phyloP scores from a whole-genome alignment of 305 asterid genomes.

The Ilex paraguariensis region DNA sequence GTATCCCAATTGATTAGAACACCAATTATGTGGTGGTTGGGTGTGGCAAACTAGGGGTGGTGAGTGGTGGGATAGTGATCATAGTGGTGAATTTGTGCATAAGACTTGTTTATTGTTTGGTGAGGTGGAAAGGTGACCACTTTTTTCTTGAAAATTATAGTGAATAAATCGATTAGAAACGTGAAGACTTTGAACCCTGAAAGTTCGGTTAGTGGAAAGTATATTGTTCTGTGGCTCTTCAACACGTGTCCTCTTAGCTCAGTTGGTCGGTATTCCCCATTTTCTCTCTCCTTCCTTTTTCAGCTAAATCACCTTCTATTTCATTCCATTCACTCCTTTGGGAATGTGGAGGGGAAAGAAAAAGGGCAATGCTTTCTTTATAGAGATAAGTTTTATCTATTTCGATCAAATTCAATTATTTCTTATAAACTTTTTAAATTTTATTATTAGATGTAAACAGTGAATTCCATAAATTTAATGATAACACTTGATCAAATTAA shows the following conservation, averaged over 20 bases:
- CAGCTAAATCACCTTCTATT: not conserved
- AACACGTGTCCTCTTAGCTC: constrained; percentile 11
- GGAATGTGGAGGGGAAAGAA: no score
- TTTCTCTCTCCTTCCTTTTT: not conserved
- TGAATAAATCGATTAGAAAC: constrained; percentile 8
- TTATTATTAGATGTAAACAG: no score
- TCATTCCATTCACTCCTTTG: not conserved
- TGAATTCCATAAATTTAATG: no score
- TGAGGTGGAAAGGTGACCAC: constrained; percentile 11
- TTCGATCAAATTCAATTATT: no score
- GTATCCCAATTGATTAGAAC: no score
- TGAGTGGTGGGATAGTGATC: not conserved
- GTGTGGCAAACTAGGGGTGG: not conserved
- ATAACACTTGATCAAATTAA: no score
- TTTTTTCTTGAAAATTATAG: not conserved
- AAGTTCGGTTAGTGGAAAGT: not conserved
- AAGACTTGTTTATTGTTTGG: not conserved
- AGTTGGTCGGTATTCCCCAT: constrained; percentile 1
- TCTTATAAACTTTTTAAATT: no score
- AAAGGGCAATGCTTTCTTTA: no score
- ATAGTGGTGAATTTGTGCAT: constrained; percentile 1
- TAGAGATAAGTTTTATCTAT: no score
- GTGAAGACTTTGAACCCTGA: constrained; percentile 8
- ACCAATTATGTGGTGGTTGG: no score
- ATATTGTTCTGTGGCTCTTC: not conserved